Evolutionary conservation across 2,329 filamentous ascomycete genomes (phyloP), one percentile per base, ranked within the genome.

Genomic region (Phaeophleospora eucalypticola): DNA sequence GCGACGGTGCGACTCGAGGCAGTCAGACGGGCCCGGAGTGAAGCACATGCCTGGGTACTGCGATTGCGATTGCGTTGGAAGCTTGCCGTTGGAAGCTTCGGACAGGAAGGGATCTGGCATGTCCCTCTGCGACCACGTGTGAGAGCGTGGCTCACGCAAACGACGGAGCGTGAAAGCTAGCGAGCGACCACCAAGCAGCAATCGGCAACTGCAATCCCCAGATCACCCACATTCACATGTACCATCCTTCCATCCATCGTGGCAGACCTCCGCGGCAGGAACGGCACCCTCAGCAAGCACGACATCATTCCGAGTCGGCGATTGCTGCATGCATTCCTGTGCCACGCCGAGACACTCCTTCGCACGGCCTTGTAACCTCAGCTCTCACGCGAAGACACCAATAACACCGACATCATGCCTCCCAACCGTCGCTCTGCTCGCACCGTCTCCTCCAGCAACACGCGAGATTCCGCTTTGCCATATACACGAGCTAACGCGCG

Each of bases 371-470:
- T 29, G 7, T 29, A 4, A 45, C 32, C 20, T 34, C 41, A 15
- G 24, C 24, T 24, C 40, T 43, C 19, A n/a, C 39, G 40, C 24
- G 17, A 20, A 14, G 27, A 10, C 41, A 4, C 16, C 45, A 19
- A 18, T 35, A 39, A 18, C 29, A 24, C 32, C 34, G 17, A 36
- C 45, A 51, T 16, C 49, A 66, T 67, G 64, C 63, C 64, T 41
- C 59, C 63, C 12, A 51, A 57, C 20, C 60, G 64, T 41, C 62
- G 64, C 51, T 63, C 63, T 39, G 43, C 57, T 33, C 59, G 59
- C 53, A 48, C 60, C 40, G 53, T 52, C 42, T 50, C 56, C 38
- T 46, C 49, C 29, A 51, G 56, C 33, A 36, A 46, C 20, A 48
- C 54, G 12, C 45, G 51, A 44, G 47, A 53, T 9, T 41, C 54